Base-by-base conservation (phyloP, 306 rosid species). In the Casuarina glauca region DNA sequence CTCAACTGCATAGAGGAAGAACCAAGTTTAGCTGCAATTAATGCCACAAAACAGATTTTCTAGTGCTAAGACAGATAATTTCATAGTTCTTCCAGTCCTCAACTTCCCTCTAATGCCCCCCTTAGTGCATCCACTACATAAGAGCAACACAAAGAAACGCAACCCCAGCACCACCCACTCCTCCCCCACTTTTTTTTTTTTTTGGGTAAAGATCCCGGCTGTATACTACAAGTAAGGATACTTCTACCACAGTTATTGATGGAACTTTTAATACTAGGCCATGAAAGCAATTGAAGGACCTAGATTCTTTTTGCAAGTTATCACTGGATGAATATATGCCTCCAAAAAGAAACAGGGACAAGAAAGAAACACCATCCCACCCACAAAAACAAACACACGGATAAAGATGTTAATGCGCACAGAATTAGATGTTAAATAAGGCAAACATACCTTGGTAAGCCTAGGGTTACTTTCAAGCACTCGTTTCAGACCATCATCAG, bases 401-500 rank as follows among this genome's bases (percentile, higher is more conserved):
- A 66, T 36, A 35, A 41, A 73, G 20, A 78, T 42, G 68, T 32
- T 61, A 69, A 72, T 36, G 9, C 9, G 16, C 49, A 42, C 58
- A 64, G 17, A 4, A 76, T 43, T 57, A 3, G 35, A 64, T 49
- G n/a, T 11, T n/a, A 55, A 76, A 38, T 16, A 7, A 60, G 45
- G 70, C 46, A 44, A 62, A 81, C 93, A 85, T 36, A 96, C 98
- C 95, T 86, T 93, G 78, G 78, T 81, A 74, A 96, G 75, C 84
- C 83, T 90, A 73, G 89, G 89, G 87, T 93, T 96, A 73, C 75
- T 84, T 84, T 88, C 89, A 82, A 93, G 93, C 82, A 96, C 93
- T 7, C 87, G 84, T 86, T 75, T 93, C 67, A 96, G 82, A 78
- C 96, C 93, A 78, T 91, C 91, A 68, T 96, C 98, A 26, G 99